These are phyloP conservation scores for Leucaena leucocephala DNA, from an alignment of 306 rosid species.

Conservation along the genomic window DNA sequence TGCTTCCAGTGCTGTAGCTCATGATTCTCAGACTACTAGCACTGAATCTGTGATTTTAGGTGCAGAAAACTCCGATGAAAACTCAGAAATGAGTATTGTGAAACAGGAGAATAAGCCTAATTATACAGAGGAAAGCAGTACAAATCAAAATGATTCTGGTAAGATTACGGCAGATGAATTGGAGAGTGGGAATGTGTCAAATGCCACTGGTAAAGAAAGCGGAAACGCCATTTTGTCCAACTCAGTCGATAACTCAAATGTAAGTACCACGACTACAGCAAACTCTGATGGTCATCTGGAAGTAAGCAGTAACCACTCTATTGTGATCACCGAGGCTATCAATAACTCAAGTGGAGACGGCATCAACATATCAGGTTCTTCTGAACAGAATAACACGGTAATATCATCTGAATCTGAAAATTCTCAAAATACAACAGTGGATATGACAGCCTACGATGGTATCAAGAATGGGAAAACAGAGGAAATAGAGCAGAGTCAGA, in stretches of 20 bases:
- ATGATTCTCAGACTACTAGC: conserved; percentile 57
- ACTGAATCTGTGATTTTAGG: conserved; percentile 44
- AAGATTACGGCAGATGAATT: conserved; percentile 44
- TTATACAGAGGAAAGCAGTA: conserved; percentile 36
- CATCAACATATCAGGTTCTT: conserved; percentile 35
- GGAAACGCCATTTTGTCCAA: conserved; percentile 40
- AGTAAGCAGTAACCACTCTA: conserved; percentile 37
- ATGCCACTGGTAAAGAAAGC: conserved; percentile 35
- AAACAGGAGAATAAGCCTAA: conserved; percentile 42
- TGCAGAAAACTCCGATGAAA: conserved; percentile 50
- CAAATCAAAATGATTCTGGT: conserved; percentile 39
- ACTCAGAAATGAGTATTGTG: conserved; percentile 32
- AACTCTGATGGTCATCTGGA: conserved; percentile 44
- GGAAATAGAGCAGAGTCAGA: conserved; percentile 38
- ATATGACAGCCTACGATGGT: conserved; percentile 37
- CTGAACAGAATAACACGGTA: conserved; percentile 44
- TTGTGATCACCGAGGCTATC: conserved; percentile 37
- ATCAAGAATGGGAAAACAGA: conserved; percentile 34
- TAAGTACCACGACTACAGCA: conserved; percentile 30
- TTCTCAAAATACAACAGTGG: conserved; percentile 34
- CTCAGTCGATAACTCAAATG: conserved; percentile 32
- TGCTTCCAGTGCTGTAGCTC: conserved; percentile 97
- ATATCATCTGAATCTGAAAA: conserved; percentile 29
- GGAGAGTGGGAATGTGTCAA: conserved; percentile 40
- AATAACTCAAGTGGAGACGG: conserved; percentile 36